phyloP scores from a whole-genome alignment of 2,329 filamentous ascomycete species.

The Cylindrodendrum hubeiense region DNA sequence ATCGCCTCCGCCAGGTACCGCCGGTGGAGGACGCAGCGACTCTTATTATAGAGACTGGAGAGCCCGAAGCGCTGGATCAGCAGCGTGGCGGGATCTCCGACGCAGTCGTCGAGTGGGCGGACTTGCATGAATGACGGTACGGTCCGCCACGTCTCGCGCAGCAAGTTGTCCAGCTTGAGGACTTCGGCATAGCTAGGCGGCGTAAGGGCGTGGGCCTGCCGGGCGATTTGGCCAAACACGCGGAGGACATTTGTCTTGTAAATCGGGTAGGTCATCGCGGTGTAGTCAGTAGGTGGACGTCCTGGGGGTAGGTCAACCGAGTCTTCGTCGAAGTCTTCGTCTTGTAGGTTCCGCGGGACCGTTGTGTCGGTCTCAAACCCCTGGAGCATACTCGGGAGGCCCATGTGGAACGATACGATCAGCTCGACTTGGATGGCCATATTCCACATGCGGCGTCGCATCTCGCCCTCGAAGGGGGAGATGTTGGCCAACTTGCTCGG shows the following conservation, averaged over 20 bases:
- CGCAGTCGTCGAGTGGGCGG: constrained; percentile 60
- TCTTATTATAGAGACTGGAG: constrained; percentile 65
- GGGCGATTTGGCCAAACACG: constrained; percentile 63
- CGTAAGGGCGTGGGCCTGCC: constrained; percentile 62
- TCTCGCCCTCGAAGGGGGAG: constrained; percentile 65
- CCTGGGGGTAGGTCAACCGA: constrained; percentile 66
- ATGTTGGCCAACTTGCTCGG: constrained; percentile 64
- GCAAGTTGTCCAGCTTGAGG: constrained; percentile 58
- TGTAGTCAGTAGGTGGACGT: constrained; percentile 70
- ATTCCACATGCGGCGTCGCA: constrained; percentile 66
- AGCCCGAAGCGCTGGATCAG: constrained; percentile 68
- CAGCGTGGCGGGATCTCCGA: constrained; percentile 60
- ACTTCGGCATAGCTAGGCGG: constrained; percentile 63
- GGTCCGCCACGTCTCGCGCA: constrained; percentile 59
- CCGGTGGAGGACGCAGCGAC: constrained; percentile 67
- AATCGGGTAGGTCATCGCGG: constrained; percentile 67
- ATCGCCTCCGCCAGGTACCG: constrained; percentile 61
- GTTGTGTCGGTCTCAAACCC: constrained; percentile 73
- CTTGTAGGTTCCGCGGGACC: constrained; percentile 71
- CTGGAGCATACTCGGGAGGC: constrained; percentile 75
- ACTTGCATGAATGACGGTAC: constrained; percentile 64
- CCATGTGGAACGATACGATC: constrained; percentile 75
- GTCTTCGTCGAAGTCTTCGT: constrained; percentile 73
- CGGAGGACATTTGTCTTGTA: constrained; percentile 62
- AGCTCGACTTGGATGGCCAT: constrained; percentile 70